A percentile compares a stretch with the other conserved stretches of the same genome.
Conservation (phyloP, 2,329 filamentous ascomycete genomes). For the Shiraia bambusicola region DNA sequence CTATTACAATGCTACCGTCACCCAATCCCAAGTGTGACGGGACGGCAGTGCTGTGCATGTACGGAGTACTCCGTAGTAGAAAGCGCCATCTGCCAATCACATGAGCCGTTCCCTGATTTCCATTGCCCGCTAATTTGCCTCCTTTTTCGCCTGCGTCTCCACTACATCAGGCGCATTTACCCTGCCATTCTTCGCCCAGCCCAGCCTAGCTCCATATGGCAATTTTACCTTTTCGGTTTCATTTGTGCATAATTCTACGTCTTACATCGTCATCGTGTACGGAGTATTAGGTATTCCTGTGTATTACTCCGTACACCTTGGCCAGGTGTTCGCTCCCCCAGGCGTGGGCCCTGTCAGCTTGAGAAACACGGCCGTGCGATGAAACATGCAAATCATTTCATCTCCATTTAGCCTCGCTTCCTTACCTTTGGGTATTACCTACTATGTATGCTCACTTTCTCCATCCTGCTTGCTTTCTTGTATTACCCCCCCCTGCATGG, state of each 20-base stretch:
- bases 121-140: slow-evolving; percentile 23
- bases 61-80: too few relatives aligned
- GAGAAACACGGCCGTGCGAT: slow-evolving; percentile 8
- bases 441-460: slow-evolving; percentile 2
- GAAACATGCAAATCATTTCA: slow-evolving; percentile 29
- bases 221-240: slow-evolving; percentile 30
- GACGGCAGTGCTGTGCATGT: slow-evolving; percentile 17
- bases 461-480: slow-evolving; percentile 13
- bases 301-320: slow-evolving; percentile 22
- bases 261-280: too few relatives aligned
- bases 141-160: slow-evolving; percentile 11
- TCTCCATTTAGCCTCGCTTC: slow-evolving; percentile 24
- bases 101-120: slow-evolving; percentile 9
- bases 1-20: too few relatives aligned
- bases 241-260: slow-evolving; percentile 20
- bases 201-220: slow-evolving; percentile 19
- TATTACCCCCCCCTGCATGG: slow-evolving; percentile 23
- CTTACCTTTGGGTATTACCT: slow-evolving; percentile 1
- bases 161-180: slow-evolving; percentile 7
- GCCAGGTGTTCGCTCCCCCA: slow-evolving; percentile 23
- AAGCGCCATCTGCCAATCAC: slow-evolving; percentile 14
- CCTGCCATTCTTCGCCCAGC: slow-evolving; percentile 7
- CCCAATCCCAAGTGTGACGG: slow-evolving; percentile 14
- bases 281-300: too few relatives aligned
- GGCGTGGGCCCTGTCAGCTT: slow-evolving; percentile 13